These are phyloP conservation scores for Blastobotrys niveus DNA, from an alignment of 1,139 yeast species.

Conservation along the genomic window DNA sequence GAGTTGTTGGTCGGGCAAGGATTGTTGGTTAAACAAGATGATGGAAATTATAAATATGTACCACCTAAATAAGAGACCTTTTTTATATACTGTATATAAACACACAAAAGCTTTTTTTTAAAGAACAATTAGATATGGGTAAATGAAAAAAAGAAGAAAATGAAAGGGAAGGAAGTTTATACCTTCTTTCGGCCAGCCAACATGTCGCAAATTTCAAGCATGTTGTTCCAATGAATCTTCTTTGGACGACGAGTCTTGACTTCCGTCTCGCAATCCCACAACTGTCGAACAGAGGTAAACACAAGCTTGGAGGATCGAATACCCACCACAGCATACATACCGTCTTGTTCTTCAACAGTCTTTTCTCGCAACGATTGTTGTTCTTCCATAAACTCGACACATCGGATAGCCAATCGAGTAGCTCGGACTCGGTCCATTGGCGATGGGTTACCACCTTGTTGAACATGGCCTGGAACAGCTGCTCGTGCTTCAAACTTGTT, in stretches of 20 bases:
- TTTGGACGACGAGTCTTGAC: constrained; percentile 79
- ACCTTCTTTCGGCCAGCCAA: constrained; percentile 61
- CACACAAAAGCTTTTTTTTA: not conserved
- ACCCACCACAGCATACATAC: constrained; percentile 83
- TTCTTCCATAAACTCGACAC: constrained; percentile 75
- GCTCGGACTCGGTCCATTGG: constrained; percentile 93
- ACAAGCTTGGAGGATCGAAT: constrained; percentile 70
- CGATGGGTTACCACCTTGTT: constrained; percentile 95
- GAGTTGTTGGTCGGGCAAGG: constrained; percentile 63
- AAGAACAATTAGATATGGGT: no score
- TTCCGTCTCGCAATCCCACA: constrained; percentile 85
- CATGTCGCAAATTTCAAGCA: constrained; percentile 75
- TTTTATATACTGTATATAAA: not conserved
- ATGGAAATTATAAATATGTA: constrained; percentile 41
- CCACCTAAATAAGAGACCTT: constrained; percentile 4
- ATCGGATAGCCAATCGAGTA: constrained; percentile 80
- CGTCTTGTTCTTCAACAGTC: constrained; percentile 35
- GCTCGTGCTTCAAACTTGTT: constrained; percentile 85
- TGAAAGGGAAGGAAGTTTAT: not conserved
- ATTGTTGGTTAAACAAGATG: constrained; percentile 44
- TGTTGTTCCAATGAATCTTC: constrained; percentile 71
- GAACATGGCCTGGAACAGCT: constrained; percentile 97
- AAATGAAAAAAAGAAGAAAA: not conserved
- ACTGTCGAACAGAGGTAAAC: constrained; percentile 65
- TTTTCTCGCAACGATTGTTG: constrained; percentile 24